Base-by-base conservation (phyloP, 495 filamentous ascomycete species). In the Aspergillus avenaceus region DNA sequence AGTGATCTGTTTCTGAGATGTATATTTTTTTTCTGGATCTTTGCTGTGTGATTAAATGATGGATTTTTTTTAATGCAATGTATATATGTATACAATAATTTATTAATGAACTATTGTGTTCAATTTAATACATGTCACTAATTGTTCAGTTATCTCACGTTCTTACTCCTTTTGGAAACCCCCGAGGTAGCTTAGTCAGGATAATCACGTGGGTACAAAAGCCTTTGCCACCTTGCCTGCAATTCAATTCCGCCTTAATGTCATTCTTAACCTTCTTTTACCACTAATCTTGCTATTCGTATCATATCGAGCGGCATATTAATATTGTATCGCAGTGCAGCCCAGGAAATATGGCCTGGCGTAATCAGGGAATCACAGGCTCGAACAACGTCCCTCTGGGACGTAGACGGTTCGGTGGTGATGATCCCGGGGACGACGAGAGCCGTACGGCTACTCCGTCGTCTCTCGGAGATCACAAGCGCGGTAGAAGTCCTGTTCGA, bases 381-480 rank as follows among this genome's bases (percentile, higher is more conserved):
- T 97, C 95, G 37, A 99, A 99, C 73, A 97, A 97, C 58, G 93
- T 97, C 62, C 95, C 95, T 54, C 73, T 99, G 51, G 95, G 95
- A 54, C 78, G 85, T 50, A 90, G 95, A 60, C 87, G 91, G 52
- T 95, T 97, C 56, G 84, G 80, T 45, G 87, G 79, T 46, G 85
- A 86, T 43, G 83, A 81, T 29, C 53, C 61, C 38, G 74, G 79
- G 27, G 83, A 85, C 60, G 79, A 76, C 54, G 78, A 74, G 25
- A 72, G 78, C 60, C 81, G 83, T 60, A 82, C 78, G 49, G 73
- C 76, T 51, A 75, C 72, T 50, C 72, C 75, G 56, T 71, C 80
- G 13, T 69, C 76, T 29, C 60, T 69, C 46, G 59, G 70, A 24
- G 78, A 82, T 40, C 73, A 69, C 59, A 88, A 87, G 60, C 83